Evolutionary conservation across 2,329 filamentous ascomycete genomes (phyloP).

Genomic region (Arthrobotrys conoides): DNA sequence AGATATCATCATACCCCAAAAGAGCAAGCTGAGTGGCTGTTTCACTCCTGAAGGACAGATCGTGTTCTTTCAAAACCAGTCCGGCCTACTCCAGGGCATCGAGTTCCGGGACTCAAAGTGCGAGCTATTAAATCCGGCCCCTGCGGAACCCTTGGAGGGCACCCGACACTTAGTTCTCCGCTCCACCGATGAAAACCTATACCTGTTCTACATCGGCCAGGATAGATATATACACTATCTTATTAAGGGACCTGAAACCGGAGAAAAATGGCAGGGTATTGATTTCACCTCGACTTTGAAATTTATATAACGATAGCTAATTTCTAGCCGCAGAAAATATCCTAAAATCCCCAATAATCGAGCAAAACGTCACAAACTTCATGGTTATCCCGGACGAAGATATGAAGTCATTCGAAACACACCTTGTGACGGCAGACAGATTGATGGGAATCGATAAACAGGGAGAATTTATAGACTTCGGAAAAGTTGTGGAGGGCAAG

Average conservation of each 20-base stretch:
- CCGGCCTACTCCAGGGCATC: constrained; percentile 24
- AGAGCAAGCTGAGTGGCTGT: constrained; percentile 30
- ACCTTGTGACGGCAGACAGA: constrained; percentile 22
- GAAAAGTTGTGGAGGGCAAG: constrained; percentile 31
- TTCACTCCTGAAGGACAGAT: constrained; percentile 19
- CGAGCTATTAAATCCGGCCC: constrained; percentile 9
- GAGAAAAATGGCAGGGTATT: constrained; percentile 26
- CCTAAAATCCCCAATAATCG: constrained; percentile 15
- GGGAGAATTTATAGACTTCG: constrained; percentile 17
- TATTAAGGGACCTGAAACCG: background rate
- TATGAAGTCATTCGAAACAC: constrained; percentile 18
- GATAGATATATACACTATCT: constrained; percentile 30
- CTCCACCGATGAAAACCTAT: constrained; percentile 9
- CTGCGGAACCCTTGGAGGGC: constrained; percentile 11
- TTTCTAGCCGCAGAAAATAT: constrained; percentile 17
- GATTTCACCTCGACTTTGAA: constrained; percentile 1
- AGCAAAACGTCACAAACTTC: constrained; percentile 26
- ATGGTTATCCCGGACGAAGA: constrained; percentile 26
- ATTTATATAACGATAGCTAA: constrained; percentile 24
- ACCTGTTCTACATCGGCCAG: constrained; percentile 32
- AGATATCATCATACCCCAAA: constrained; percentile 27
- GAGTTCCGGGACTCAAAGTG: constrained; percentile 15
- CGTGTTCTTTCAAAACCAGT: constrained; percentile 37
- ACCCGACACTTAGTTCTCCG: constrained; percentile 19
- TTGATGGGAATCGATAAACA: constrained; percentile 31